Conservation (phyloP, 208 protist species). For the Naegleria fowleri region DNA sequence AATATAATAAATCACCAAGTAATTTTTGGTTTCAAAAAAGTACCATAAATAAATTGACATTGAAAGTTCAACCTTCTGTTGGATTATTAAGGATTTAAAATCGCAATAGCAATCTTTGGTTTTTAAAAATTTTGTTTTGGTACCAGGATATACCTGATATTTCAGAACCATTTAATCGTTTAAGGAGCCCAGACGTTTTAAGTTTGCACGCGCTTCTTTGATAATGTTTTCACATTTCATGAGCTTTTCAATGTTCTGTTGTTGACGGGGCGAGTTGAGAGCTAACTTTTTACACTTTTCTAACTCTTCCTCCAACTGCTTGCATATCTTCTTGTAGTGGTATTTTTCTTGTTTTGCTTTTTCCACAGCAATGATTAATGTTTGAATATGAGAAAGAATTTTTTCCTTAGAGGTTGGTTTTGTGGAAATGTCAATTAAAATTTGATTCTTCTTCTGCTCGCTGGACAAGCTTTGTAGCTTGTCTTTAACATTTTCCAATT, state of each 20-base stretch:
- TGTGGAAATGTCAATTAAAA: neutral
- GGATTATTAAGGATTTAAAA: too few relatives aligned
- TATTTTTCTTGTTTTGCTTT: slow-evolving; percentile 4
- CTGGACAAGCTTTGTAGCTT: neutral
- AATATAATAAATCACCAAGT: too few relatives aligned
- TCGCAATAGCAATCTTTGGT: too few relatives aligned
- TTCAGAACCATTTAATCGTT: too few relatives aligned
- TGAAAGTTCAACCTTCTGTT: too few relatives aligned
- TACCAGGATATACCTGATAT: too few relatives aligned
- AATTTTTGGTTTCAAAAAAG: too few relatives aligned
- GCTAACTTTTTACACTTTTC: neutral
- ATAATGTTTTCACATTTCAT: neutral
- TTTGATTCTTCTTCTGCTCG: neutral
- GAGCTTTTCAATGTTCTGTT: neutral
- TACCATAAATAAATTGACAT: too few relatives aligned
- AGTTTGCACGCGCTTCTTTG: neutral
- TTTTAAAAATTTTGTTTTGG: too few relatives aligned
- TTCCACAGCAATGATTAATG: neutral
- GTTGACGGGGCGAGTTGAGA: neutral
- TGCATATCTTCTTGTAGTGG: neutral
- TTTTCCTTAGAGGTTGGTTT: neutral
- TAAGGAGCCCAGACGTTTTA: neutral
- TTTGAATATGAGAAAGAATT: neutral
- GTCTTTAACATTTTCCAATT: neutral
- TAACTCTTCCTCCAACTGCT: neutral